Evolutionary conservation across 331 rosid species (phyloP).

Genomic region (Quercus lobata): DNA sequence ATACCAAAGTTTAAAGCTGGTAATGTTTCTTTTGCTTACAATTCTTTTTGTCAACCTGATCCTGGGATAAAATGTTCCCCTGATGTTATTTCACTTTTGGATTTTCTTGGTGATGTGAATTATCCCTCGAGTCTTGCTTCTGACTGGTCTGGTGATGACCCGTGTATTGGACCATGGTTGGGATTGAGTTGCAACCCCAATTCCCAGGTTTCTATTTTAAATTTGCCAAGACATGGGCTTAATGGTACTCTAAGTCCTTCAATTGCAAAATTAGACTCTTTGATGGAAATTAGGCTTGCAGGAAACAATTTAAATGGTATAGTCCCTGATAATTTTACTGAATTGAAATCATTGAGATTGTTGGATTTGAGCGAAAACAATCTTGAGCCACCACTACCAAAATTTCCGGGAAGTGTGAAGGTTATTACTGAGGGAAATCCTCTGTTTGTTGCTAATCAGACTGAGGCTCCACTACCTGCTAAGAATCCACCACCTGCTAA

Average conservation of each 20-base stretch:
- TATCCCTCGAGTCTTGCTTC: slow-evolving; percentile 58
- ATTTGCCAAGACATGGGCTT: slow-evolving; percentile 52
- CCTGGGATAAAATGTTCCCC: slow-evolving; percentile 63
- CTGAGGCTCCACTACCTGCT: slow-evolving; percentile 22
- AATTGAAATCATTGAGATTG: slow-evolving; percentile 47
- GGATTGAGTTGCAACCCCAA: slow-evolving; percentile 65
- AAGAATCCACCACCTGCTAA: slow-evolving; percentile 20
- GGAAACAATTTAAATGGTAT: slow-evolving; percentile 51
- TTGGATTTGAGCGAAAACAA: slow-evolving; percentile 62
- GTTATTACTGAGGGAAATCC: slow-evolving; percentile 50
- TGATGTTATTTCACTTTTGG: slow-evolving; percentile 47
- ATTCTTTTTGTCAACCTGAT: slow-evolving; percentile 54
- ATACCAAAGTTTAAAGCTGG: slow-evolving; percentile 60
- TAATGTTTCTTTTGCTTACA: slow-evolving; percentile 40
- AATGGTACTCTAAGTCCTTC: slow-evolving; percentile 74
- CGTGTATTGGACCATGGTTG: slow-evolving; percentile 62
- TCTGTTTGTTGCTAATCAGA: slow-evolving; percentile 27
- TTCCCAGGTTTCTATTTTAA: slow-evolving; percentile 47
- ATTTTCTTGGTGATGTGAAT: slow-evolving; percentile 51
- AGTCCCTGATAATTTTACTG: slow-evolving; percentile 47
- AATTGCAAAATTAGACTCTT: slow-evolving; percentile 55
- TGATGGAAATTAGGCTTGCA: slow-evolving; percentile 47
- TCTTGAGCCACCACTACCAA: slow-evolving; percentile 63
- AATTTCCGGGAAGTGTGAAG: slow-evolving; percentile 42
- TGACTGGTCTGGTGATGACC: slow-evolving; percentile 73